These are phyloP conservation scores for Purpureocillium lavendulum DNA, from an alignment of 2,329 filamentous ascomycete species.

Conservation along the genomic window DNA sequence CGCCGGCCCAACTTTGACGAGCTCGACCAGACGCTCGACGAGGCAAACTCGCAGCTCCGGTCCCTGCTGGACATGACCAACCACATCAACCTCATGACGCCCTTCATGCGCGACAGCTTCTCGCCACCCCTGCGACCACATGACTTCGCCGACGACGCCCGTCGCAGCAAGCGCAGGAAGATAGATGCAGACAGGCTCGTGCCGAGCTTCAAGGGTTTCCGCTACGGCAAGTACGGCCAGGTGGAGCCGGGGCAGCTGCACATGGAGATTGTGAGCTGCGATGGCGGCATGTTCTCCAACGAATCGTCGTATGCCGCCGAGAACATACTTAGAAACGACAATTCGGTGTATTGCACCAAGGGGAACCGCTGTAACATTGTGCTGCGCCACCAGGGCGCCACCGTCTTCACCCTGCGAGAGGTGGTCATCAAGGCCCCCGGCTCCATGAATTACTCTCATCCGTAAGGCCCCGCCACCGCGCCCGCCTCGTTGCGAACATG, in stretches of 20 bases:
- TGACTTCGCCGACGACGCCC: conserved; percentile 36
- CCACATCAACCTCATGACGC: conserved; percentile 18
- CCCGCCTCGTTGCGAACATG: conserved; percentile 1
- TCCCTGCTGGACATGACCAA: conserved; percentile 32
- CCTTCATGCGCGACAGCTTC: conserved; percentile 20
- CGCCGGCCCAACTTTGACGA: conserved; percentile 24
- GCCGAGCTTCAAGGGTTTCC: conserved; percentile 48
- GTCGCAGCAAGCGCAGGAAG: conserved; percentile 60
- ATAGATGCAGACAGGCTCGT: conserved; percentile 54
- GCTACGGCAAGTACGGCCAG: conserved; percentile 81
- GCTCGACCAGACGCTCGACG: conserved; percentile 29
- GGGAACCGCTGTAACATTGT: conserved; percentile 83
- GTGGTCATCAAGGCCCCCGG: conserved; percentile 81
- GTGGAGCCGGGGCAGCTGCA: conserved; percentile 72
- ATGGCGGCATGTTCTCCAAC: conserved; percentile 65
- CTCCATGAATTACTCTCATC: conserved; percentile 67
- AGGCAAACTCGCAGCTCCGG: conserved; percentile 34
- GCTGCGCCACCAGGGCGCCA: conserved; percentile 69
- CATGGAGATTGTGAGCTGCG: conserved; percentile 86
- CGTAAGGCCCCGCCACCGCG: conserved; percentile 48
- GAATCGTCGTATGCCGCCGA: conserved; percentile 59
- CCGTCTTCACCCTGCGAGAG: conserved; percentile 76
- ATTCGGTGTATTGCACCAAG: conserved; percentile 83
- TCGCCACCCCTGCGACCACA: conserved; percentile 25
- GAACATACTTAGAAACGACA: conserved; percentile 77